Base-by-base conservation (phyloP, 2,329 filamentous ascomycete genomes). In the Colletotrichum sp. region DNA sequence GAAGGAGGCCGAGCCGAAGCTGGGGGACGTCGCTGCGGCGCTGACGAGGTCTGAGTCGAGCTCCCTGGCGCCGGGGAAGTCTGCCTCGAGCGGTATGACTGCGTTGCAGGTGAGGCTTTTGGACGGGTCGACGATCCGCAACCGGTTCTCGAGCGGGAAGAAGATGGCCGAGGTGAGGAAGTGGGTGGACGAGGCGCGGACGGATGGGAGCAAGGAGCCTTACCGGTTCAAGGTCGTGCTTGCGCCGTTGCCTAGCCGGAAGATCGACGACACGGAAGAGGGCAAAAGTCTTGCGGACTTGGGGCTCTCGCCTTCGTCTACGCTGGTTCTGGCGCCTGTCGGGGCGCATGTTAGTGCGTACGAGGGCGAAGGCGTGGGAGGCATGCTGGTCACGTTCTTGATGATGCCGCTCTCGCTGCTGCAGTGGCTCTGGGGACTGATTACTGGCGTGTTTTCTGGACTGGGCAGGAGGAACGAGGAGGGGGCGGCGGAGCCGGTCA, bases 141-240 rank as follows among this genome's bases (percentile, higher is more conserved):
- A 89, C 5, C 92, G 90, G 22, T 98, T 98, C 83, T 52, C 73
- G 12, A 87, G 91, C 13, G 91, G 92, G 27, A 86, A 87, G 3
- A 94, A 90, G 1, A 88, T 98, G 5, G 87, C 84, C 8, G 91
- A 95, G 59, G 93, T 99, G 1, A 91, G 96, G 9, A 85, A 88
- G 8, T 98, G 95, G 95, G 90, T 99, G 9, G 94, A 96, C 71
- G 87, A 89, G 72, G 88, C 90, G 44, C 88, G 91, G 77, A 87
- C 84, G 13, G 90, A 91, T 59, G 90, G 89, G 25, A 52, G 44
- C 57, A 87, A 89, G 34, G 83, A 88, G 15, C 95, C 95, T 0
- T 99, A 96, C 84, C 94, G 90, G 15, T 96, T 99, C 86, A 95
- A 96, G 81, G 92, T 98, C 64, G 93, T 98, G 44, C 89, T 98